phyloP scores from a whole-genome alignment of 108 stramenopile genomes.

The Cyclostephanos tholiformis region DNA sequence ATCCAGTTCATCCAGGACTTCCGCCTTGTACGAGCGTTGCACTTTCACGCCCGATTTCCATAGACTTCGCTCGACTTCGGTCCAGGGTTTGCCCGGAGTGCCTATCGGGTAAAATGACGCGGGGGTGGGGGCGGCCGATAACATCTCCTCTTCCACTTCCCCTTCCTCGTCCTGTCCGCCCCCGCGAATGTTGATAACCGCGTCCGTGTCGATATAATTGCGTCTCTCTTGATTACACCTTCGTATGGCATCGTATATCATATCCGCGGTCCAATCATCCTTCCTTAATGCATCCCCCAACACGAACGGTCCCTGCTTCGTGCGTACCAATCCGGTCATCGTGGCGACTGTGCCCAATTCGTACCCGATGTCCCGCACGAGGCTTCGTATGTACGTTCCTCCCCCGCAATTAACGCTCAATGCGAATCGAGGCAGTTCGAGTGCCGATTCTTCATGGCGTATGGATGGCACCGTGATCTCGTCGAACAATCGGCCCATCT shows the following conservation, averaged over 20 bases:
- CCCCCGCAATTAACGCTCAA: constrained; percentile 88
- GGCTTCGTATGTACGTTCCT: constrained; percentile 87
- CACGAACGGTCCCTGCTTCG: constrained; percentile 83
- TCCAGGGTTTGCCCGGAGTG: constrained; percentile 66
- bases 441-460: neutral
- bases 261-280: constrained; percentile 63
- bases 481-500: constrained; percentile 26
- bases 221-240: neutral
- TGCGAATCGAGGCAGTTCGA: constrained; percentile 64
- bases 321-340: constrained; percentile 82
- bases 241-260: constrained; percentile 55
- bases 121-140: neutral
- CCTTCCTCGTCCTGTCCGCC: too few species aligned
- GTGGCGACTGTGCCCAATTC: constrained; percentile 77
- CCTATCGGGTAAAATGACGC: constrained; percentile 59
- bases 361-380: constrained; percentile 86
- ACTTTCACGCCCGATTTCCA: constrained; percentile 45
- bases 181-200: too few species aligned
- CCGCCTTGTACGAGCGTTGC: constrained; percentile 60
- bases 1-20: constrained; percentile 49
- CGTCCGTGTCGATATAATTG: too few species aligned
- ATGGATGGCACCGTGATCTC: constrained; percentile 34
- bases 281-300: constrained; percentile 61
- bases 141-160: too few species aligned
- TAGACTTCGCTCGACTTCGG: constrained; percentile 43